These are phyloP conservation scores for Aspergillus transmontanensis DNA, from an alignment of 2,329 filamentous ascomycete species.

Conservation along the genomic window DNA sequence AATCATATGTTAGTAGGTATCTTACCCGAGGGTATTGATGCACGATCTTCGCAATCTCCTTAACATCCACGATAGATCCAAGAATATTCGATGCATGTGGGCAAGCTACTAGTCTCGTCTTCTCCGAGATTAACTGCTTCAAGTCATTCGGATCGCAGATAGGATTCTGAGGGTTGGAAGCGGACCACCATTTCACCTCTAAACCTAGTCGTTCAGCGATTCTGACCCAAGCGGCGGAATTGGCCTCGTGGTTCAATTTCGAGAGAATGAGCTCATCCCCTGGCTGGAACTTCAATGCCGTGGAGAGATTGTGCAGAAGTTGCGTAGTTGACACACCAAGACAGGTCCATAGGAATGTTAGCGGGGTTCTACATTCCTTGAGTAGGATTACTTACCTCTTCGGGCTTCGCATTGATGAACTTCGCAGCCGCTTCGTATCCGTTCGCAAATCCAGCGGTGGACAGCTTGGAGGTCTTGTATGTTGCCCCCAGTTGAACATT, in stretches of 20 bases:
- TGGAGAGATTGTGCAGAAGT: slow-evolving; percentile 71
- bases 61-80: slow-evolving; percentile 63
- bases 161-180: slow-evolving; percentile 55
- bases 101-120: slow-evolving; percentile 70
- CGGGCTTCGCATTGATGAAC: slow-evolving; percentile 68
- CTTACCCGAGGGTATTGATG: slow-evolving; percentile 47
- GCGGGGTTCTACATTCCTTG: not conserved
- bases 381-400: slow-evolving; percentile 57
- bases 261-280: slow-evolving; percentile 72
- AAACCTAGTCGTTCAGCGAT: slow-evolving; percentile 65
- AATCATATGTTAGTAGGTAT: not conserved
- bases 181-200: slow-evolving; percentile 71
- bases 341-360: slow-evolving; percentile 19
- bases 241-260: slow-evolving; percentile 75
- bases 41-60: slow-evolving; percentile 38
- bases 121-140: slow-evolving; percentile 59
- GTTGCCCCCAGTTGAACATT: slow-evolving; percentile 78
- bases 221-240: slow-evolving; percentile 72
- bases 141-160: slow-evolving; percentile 62
- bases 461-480: slow-evolving; percentile 62
- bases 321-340: slow-evolving; percentile 76
- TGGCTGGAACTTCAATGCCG: slow-evolving; percentile 54
- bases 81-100: slow-evolving; percentile 76
- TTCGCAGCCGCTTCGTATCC: slow-evolving; percentile 67
- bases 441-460: slow-evolving; percentile 61